Conservation (phyloP, 1,139 yeast species). For the Magnusiomyces clavatus region DNA sequence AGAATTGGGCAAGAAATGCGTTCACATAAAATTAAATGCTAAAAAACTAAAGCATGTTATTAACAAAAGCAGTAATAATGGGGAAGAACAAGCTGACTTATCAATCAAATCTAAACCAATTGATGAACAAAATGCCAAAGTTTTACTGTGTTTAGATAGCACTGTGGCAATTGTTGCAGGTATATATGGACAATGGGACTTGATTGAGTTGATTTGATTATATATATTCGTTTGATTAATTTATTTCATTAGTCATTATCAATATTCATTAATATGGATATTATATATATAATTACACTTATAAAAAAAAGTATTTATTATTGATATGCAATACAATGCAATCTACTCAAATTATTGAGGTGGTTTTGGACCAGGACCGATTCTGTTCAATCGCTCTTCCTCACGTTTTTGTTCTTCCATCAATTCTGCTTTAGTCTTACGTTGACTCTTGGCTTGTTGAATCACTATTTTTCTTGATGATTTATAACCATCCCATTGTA, state of each 20-base stretch:
- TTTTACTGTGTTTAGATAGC: slow-evolving; percentile 21
- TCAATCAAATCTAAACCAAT: slow-evolving; percentile 3
- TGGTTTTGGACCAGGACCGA: slow-evolving; percentile 23
- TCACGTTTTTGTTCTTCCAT: slow-evolving; percentile 18
- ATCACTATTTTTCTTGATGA: slow-evolving; percentile 22
- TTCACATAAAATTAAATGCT: slow-evolving; percentile 2
- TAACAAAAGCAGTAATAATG: too few species aligned
- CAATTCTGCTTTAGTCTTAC: slow-evolving; percentile 19
- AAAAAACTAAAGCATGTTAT: neutral
- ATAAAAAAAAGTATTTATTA: too few species aligned
- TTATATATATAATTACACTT: too few species aligned
- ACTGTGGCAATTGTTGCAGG: slow-evolving; percentile 29
- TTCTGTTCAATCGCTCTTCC: slow-evolving; percentile 18
- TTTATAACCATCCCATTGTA: slow-evolving; percentile 27
- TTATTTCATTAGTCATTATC: too few species aligned
- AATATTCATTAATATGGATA: too few species aligned
- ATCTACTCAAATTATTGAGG: too few species aligned
- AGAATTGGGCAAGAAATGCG: slow-evolving; percentile 33
- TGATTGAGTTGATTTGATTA: slow-evolving; percentile 13
- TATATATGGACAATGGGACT: slow-evolving; percentile 33
- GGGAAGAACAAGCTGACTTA: too few species aligned
- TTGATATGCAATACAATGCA: too few species aligned
- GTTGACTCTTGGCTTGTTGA: slow-evolving; percentile 21
- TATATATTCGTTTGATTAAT: neutral
- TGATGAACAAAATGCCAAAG: slow-evolving; percentile 20